Evolutionary conservation across 2,329 filamentous ascomycete species (phyloP).

Genomic region (Cytospora piceae): DNA sequence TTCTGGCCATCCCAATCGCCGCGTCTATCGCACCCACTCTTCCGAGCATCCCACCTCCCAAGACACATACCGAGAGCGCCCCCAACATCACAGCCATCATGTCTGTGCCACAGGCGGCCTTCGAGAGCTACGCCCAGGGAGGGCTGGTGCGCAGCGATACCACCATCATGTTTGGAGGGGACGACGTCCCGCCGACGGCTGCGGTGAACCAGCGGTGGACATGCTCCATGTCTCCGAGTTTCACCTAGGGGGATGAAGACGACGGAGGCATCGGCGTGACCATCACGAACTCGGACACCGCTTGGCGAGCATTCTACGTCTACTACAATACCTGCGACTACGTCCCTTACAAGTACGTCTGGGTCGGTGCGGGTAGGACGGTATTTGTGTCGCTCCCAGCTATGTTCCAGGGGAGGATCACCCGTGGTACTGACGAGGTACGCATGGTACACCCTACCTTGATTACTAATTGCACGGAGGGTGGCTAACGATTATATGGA

Average conservation of each 20-base stretch:
- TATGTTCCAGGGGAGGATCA: conserved; percentile 36
- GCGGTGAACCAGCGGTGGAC: conserved; percentile 23
- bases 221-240: conserved; percentile 24
- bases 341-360: conserved; percentile 37
- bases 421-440: conserved; percentile 34
- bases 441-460: not conserved
- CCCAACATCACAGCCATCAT: conserved; percentile 20
- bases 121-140: conserved; percentile 16
- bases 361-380: conserved; percentile 33
- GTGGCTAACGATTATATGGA: not conserved
- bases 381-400: conserved; percentile 36
- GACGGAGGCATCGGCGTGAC: conserved; percentile 30
- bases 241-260: conserved; percentile 33
- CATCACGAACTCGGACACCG: conserved; percentile 32
- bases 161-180: not conserved
- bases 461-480: too few relatives aligned
- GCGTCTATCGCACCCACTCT: too few relatives aligned
- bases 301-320: conserved; percentile 33
- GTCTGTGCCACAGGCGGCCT: not conserved
- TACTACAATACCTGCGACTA: conserved; percentile 38
- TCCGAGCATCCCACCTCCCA: not conserved
- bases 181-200: not conserved
- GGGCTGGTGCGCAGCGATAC: conserved; percentile 8
- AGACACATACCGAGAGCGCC: not conserved
- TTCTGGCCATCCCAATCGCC: not conserved